These are phyloP conservation scores for Mucor plumbeus DNA, from an alignment of 371 early-diverging fungal genomes.

Conservation along the genomic window DNA sequence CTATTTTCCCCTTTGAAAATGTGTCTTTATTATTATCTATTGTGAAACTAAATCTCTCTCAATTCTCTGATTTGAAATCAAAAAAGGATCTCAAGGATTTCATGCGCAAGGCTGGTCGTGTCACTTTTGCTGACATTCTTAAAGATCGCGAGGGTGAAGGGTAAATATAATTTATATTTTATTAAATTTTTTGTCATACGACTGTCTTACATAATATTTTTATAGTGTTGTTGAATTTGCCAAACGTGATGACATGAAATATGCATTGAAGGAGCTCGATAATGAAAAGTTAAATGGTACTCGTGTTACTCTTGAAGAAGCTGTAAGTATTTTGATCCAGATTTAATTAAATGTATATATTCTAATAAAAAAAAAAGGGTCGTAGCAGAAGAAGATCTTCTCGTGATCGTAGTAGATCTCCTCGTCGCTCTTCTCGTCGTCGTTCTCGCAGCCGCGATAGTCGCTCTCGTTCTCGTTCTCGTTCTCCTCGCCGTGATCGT, in stretches of 20 bases:
- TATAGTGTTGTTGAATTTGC: conserved; percentile 87
- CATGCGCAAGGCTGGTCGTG: conserved; percentile 91
- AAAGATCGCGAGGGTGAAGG: conserved; percentile 84
- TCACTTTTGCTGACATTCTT: conserved; percentile 88
- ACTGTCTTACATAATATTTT: not conserved
- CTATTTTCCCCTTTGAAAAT: conserved; percentile 6
- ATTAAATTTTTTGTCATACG: conserved; percentile 7
- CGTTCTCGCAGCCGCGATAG: conserved; percentile 28
- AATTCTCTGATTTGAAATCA: conserved; percentile 10
- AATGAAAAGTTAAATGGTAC: conserved; percentile 84
- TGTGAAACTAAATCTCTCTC: conserved; percentile 21
- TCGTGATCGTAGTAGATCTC: conserved; percentile 34
- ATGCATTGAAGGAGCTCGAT: conserved; percentile 82
- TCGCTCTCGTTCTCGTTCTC: conserved; percentile 31
- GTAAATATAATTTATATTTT: conserved; percentile 45
- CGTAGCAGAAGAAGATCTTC: conserved; percentile 29
- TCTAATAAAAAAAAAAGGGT: conserved; percentile 8
- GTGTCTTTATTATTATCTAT: not conserved
- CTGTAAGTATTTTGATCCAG: conserved; percentile 47
- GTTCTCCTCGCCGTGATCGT: conserved; percentile 29
- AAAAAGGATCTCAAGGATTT: conserved; percentile 92
- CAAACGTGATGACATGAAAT: conserved; percentile 76
- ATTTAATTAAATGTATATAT: conserved; percentile 32
- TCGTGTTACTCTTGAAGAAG: conserved; percentile 69
- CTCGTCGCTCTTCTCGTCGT: conserved; percentile 28